Conservation (phyloP, 768 basidiomycete species). For the Austroboletus eburneus region DNA sequence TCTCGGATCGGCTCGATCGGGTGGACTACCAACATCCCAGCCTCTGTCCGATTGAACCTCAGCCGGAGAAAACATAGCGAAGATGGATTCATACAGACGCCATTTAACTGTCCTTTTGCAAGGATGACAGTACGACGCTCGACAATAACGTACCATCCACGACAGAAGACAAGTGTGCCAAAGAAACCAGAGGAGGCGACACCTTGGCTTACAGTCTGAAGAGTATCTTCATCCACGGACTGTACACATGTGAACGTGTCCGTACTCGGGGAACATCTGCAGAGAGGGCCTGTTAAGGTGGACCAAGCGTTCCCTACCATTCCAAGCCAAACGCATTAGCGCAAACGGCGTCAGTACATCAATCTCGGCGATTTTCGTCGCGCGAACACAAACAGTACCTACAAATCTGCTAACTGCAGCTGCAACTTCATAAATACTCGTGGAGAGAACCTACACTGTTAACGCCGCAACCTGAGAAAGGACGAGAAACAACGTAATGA, state of each 20-base stretch:
- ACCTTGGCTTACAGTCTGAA: slow-evolving; percentile 34
- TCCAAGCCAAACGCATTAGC: too few relatives aligned
- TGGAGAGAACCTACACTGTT: too few relatives aligned
- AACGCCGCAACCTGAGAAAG: too few relatives aligned
- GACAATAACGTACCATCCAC: slow-evolving; percentile 43
- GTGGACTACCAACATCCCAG: not conserved
- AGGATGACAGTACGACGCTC: slow-evolving; percentile 39
- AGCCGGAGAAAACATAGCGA: not conserved
- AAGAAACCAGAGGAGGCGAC: slow-evolving; percentile 33
- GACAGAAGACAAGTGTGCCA: slow-evolving; percentile 41
- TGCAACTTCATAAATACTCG: too few relatives aligned
- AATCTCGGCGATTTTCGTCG: too few relatives aligned
- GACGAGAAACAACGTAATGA: too few relatives aligned
- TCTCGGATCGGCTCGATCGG: slow-evolving; percentile 1
- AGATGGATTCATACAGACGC: slow-evolving; percentile 30
- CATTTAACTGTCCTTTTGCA: slow-evolving; percentile 37
- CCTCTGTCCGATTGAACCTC: slow-evolving; percentile 7
- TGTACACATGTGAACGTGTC: slow-evolving; percentile 42
- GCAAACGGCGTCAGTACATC: too few relatives aligned
- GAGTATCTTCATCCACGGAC: slow-evolving; percentile 22
- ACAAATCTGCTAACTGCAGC: too few relatives aligned
- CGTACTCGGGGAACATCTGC: slow-evolving; percentile 31
- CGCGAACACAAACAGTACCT: too few relatives aligned
- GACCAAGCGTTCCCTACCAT: too few relatives aligned
- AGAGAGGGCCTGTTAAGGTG: not conserved